These are phyloP conservation scores for Eucommia ulmoides DNA, from an alignment of 257 asterid species.

Conservation along the genomic window DNA sequence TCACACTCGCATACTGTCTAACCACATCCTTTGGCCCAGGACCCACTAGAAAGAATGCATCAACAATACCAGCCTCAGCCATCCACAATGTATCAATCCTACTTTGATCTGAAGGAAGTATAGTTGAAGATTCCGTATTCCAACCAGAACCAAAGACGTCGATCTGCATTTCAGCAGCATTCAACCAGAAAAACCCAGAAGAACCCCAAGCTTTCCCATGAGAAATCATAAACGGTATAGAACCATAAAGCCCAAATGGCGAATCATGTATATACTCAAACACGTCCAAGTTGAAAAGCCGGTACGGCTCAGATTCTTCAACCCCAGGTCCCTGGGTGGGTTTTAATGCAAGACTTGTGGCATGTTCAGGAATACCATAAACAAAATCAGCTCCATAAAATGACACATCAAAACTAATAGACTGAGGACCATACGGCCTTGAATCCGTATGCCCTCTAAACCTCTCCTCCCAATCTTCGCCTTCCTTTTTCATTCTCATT, in stretches of 20 bases:
- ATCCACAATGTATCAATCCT: slow-evolving; percentile 89
- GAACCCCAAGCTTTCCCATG: slow-evolving; percentile 82
- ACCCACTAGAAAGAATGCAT: slow-evolving; percentile 84
- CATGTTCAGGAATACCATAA: slow-evolving; percentile 92
- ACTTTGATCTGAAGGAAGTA: slow-evolving; percentile 61
- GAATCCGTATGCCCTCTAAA: slow-evolving; percentile 76
- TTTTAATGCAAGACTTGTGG: slow-evolving; percentile 82
- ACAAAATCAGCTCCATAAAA: slow-evolving; percentile 90
- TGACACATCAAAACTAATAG: slow-evolving; percentile 89
- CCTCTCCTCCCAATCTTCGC: slow-evolving; percentile 90
- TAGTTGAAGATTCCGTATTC: slow-evolving; percentile 46
- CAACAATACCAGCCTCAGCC: slow-evolving; percentile 94
- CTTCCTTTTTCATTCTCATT: slow-evolving; percentile 49
- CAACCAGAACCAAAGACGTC: slow-evolving; percentile 76
- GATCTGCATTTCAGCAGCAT: slow-evolving; percentile 99
- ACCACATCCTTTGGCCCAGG: slow-evolving; percentile 91
- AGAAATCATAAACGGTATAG: slow-evolving; percentile 80
- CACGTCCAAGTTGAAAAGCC: slow-evolving; percentile 91
- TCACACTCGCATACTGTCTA: slow-evolving; percentile 72
- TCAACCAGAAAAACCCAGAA: slow-evolving; percentile 93
- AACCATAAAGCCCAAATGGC: slow-evolving; percentile 93
- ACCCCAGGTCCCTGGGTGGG: slow-evolving; percentile 83
- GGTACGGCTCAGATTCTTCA: slow-evolving; percentile 83
- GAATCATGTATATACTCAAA: slow-evolving; percentile 78
- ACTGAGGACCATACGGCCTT: slow-evolving; percentile 87